Evolutionary conservation across 768 basidiomycete species (phyloP).

Genomic region (Lentinula lateritia): DNA sequence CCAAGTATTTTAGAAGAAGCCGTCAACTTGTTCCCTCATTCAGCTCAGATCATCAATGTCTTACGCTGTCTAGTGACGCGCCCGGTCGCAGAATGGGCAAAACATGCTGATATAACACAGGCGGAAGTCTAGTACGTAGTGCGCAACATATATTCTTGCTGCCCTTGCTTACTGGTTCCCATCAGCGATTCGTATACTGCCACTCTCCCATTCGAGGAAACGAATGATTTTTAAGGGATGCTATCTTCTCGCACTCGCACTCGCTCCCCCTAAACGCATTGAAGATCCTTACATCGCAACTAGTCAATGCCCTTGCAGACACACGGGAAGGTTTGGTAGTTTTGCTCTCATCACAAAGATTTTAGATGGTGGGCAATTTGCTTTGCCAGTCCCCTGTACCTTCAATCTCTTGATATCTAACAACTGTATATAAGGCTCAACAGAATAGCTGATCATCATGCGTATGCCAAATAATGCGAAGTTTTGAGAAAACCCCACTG

Average conservation of each 20-base stretch:
- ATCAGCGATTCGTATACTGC: slow-evolving; percentile 14
- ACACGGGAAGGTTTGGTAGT: slow-evolving; percentile 47
- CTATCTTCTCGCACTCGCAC: slow-evolving; percentile 71
- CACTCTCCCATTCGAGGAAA: slow-evolving; percentile 34
- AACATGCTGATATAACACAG: slow-evolving; percentile 35
- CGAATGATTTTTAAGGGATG: slow-evolving; percentile 48
- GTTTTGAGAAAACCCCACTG: too few species aligned
- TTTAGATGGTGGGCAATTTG: too few species aligned
- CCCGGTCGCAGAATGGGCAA: slow-evolving; percentile 38
- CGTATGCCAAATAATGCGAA: too few species aligned
- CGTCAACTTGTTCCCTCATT: slow-evolving; percentile 30
- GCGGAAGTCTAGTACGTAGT: slow-evolving; percentile 37
- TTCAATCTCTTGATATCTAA: too few species aligned
- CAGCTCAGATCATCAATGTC: slow-evolving; percentile 52
- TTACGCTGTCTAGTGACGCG: slow-evolving; percentile 46
- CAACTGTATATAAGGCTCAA: too few species aligned
- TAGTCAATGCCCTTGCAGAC: slow-evolving; percentile 37
- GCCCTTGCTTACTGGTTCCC: slow-evolving; percentile 9
- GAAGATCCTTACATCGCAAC: slow-evolving; percentile 51
- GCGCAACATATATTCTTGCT: background rate
- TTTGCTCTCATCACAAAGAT: too few species aligned
- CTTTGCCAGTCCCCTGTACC: too few species aligned
- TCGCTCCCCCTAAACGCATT: slow-evolving; percentile 59
- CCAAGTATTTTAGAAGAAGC: slow-evolving; percentile 20
- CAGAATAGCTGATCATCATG: too few species aligned